These are phyloP conservation scores for Sesbania bispinosa DNA, from an alignment of 306 rosid genomes.

Conservation along the genomic window DNA sequence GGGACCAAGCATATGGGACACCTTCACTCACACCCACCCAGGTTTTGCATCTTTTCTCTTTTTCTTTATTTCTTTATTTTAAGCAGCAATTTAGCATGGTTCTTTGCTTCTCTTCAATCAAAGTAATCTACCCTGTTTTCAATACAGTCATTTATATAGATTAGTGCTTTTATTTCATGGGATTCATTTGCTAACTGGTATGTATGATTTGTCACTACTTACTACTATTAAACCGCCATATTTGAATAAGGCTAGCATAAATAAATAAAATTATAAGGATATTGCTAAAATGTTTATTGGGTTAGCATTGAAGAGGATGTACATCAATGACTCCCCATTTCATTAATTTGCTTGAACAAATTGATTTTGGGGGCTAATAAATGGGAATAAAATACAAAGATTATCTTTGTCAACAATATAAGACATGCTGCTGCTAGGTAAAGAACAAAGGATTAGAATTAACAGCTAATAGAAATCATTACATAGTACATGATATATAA, in stretches of 20 bases:
- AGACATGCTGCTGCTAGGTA: neutral
- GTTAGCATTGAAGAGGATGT: neutral
- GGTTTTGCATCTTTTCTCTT: constrained; percentile 26
- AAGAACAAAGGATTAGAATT: neutral
- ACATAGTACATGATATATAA: neutral
- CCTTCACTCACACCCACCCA: constrained; percentile 52
- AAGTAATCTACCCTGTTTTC: neutral
- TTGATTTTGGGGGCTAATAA: neutral
- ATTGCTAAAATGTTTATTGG: neutral
- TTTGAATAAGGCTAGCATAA: constrained; percentile 3
- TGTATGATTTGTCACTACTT: neutral
- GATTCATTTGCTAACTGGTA: neutral
- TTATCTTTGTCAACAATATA: neutral
- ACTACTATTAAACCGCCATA: neutral
- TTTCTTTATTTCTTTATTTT: neutral
- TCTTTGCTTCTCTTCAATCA: neutral
- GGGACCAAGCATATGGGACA: constrained; percentile 70
- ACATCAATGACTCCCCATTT: neutral
- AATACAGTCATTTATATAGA: neutral
- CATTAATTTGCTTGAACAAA: neutral
- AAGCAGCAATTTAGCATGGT: neutral
- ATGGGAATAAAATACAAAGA: neutral
- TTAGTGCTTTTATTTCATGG: neutral
- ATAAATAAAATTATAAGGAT: neutral
- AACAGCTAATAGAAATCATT: neutral